These are phyloP conservation scores for Leccinellum albellum DNA, from an alignment of 768 basidiomycete species.

Conservation along the genomic window DNA sequence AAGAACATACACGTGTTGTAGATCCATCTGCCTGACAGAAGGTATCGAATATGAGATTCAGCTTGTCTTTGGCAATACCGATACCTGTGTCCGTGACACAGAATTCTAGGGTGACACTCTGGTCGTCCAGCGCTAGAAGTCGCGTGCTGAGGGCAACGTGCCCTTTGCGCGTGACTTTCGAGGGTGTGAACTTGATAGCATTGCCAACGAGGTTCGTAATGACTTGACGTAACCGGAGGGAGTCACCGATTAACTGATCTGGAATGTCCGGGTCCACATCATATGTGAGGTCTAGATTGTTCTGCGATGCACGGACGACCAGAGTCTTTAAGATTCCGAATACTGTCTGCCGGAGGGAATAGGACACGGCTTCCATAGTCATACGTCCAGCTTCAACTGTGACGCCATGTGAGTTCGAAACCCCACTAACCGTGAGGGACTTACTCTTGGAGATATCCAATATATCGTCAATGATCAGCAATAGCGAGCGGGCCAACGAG, in stretches of 20 bases:
- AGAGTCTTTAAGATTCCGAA: slow-evolving; percentile 98
- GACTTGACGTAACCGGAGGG: slow-evolving; percentile 88
- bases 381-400: slow-evolving; percentile 97
- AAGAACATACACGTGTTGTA: slow-evolving; percentile 73
- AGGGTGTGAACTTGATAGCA: slow-evolving; percentile 95
- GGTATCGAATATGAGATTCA: slow-evolving; percentile 97
- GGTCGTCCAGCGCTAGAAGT: slow-evolving; percentile 72
- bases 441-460: slow-evolving; percentile 98
- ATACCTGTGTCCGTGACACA: slow-evolving; percentile 98
- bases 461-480: slow-evolving; percentile 98
- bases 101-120: slow-evolving; percentile 89
- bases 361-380: slow-evolving; percentile 99
- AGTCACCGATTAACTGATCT: slow-evolving; percentile 95
- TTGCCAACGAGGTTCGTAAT: slow-evolving; percentile 95
- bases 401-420: slow-evolving; percentile 9
- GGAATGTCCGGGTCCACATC: slow-evolving; percentile 95
- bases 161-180: slow-evolving; percentile 73
- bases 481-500: slow-evolving; percentile 84
- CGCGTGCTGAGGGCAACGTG: slow-evolving; percentile 88
- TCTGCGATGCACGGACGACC: slow-evolving; percentile 95
- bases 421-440: slow-evolving; percentile 31
- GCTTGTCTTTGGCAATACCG: slow-evolving; percentile 96
- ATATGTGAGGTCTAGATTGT: slow-evolving; percentile 93
- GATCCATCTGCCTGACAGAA: slow-evolving; percentile 99
- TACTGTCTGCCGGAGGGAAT: slow-evolving; percentile 93